A percentile compares a stretch with the other conserved stretches of the same genome.
phyloP scores from a whole-genome alignment of 352 stramenopile genomes.

The Phytopythium mirpurense region DNA sequence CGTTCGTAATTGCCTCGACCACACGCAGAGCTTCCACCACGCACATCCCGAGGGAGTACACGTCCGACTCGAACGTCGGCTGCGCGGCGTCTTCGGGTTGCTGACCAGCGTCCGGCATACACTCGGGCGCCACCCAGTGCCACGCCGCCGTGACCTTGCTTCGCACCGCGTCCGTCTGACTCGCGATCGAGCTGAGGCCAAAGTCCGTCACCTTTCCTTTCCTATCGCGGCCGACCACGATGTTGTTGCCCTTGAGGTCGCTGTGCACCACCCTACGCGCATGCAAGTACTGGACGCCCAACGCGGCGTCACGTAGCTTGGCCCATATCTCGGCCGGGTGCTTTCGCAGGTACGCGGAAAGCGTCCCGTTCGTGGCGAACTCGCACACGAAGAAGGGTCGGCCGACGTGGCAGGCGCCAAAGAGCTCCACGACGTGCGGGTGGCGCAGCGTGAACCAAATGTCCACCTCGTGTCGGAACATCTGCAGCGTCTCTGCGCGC shows the following conservation, averaged over 20 bases:
- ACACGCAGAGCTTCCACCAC: constrained; percentile 11
- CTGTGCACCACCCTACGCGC: constrained; percentile 43
- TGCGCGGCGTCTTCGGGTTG: not conserved
- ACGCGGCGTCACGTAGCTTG: constrained; percentile 18
- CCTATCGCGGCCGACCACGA: constrained; percentile 17
- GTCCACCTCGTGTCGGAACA: not conserved
- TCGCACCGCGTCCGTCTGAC: not conserved
- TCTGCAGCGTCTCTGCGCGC: not conserved
- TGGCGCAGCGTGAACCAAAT: not conserved
- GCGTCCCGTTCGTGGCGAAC: constrained; percentile 2
- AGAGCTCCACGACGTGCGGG: not conserved
- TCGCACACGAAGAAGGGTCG: not conserved
- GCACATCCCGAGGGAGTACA: constrained; percentile 16
- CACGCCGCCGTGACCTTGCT: constrained; percentile 12
- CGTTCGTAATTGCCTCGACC: not conserved
- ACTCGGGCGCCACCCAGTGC: constrained; percentile 17
- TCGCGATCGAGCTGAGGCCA: constrained; percentile 6
- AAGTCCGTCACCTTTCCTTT: constrained; percentile 14
- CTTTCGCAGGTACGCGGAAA: constrained; percentile 5
- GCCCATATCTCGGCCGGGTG: constrained; percentile 8
- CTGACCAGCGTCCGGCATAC: not conserved
- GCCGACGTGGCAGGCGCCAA: constrained; percentile 2
- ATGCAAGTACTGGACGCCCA: constrained; percentile 55
- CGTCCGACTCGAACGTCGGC: constrained; percentile 13
- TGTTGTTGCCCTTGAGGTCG: constrained; percentile 60